Evolutionary conservation across 495 filamentous ascomycete species (phyloP).

Genomic region (Amphirosellinia nigrospora): DNA sequence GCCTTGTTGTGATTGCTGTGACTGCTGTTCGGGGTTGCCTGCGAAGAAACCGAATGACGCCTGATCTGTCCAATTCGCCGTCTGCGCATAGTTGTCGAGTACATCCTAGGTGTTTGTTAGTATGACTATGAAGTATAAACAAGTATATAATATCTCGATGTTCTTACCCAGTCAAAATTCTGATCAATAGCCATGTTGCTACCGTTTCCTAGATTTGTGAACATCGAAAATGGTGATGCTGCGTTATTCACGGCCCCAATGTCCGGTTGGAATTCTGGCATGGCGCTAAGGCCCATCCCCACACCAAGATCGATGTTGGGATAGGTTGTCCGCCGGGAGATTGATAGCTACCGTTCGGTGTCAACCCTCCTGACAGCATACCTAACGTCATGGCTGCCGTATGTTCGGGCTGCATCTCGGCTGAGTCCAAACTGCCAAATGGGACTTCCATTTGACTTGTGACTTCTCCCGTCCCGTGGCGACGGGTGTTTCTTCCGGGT

Average conservation of each 20-base stretch:
- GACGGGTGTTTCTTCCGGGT: conserved; percentile 29
- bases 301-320: conserved; percentile 40
- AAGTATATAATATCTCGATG: not conserved
- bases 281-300: conserved; percentile 19
- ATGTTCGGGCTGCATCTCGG: conserved; percentile 60
- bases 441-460: conserved; percentile 26
- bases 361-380: conserved; percentile 75
- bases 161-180: conserved; percentile 80
- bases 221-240: conserved; percentile 62
- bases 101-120: conserved; percentile 45
- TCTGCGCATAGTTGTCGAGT: conserved; percentile 58
- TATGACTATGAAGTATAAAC: not conserved
- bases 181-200: conserved; percentile 48
- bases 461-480: conserved; percentile 38
- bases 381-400: conserved; percentile 83
- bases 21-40: conserved; percentile 44
- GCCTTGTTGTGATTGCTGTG: conserved; percentile 43
- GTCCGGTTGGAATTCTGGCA: conserved; percentile 58
- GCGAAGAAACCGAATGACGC: conserved; percentile 53
- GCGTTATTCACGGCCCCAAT: conserved; percentile 55
- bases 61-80: conserved; percentile 53
- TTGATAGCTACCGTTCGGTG: conserved; percentile 55
- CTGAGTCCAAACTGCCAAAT: conserved; percentile 38
- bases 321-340: conserved; percentile 48
- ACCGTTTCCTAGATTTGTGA: conserved; percentile 51